These are phyloP conservation scores for Priceomyces carsonii DNA, from an alignment of 805 yeast genomes.

Conservation along the genomic window DNA sequence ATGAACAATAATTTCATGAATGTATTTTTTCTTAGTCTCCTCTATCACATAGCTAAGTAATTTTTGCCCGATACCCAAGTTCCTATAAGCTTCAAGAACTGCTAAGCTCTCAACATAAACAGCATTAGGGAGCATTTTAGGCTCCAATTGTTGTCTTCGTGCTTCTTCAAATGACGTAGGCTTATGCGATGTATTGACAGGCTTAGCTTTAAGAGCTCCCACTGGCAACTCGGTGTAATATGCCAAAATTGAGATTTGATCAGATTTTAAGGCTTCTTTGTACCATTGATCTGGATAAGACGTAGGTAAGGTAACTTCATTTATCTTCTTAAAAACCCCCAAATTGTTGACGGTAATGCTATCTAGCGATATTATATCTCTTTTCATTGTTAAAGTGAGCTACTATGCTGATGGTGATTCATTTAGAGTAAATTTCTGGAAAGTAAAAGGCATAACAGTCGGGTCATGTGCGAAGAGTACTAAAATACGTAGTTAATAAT, in stretches of 20 bases:
- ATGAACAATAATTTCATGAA: slow-evolving; percentile 55
- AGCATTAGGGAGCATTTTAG: slow-evolving; percentile 45
- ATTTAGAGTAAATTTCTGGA: too few species aligned
- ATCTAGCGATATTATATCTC: slow-evolving; percentile 53
- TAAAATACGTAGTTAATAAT: too few species aligned
- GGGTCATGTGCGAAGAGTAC: too few species aligned
- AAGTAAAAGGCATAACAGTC: too few species aligned
- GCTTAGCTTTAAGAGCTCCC: slow-evolving; percentile 66
- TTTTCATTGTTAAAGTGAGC: slow-evolving; percentile 25
- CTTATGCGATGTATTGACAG: slow-evolving; percentile 45
- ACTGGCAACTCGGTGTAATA: slow-evolving; percentile 79
- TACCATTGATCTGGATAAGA: slow-evolving; percentile 55
- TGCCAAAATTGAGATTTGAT: slow-evolving; percentile 58
- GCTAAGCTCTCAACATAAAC: slow-evolving; percentile 68
- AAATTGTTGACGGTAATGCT: slow-evolving; percentile 61
- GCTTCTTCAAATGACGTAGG: slow-evolving; percentile 27
- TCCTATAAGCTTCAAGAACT: slow-evolving; percentile 64
- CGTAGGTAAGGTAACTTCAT: slow-evolving; percentile 52
- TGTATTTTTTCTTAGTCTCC: slow-evolving; percentile 53
- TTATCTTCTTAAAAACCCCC: slow-evolving; percentile 59
- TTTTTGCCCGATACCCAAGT: slow-evolving; percentile 59
- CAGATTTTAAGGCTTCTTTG: slow-evolving; percentile 44
- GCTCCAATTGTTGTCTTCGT: slow-evolving; percentile 17
- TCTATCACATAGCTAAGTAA: slow-evolving; percentile 58
- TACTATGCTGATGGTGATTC: too few species aligned